Percentiles rank a stretch among this genome's conserved stretches.
Evolutionary conservation across 108 stramenopile genomes (phyloP).

Genomic region (Pseudonitzschia multistriata): DNA sequence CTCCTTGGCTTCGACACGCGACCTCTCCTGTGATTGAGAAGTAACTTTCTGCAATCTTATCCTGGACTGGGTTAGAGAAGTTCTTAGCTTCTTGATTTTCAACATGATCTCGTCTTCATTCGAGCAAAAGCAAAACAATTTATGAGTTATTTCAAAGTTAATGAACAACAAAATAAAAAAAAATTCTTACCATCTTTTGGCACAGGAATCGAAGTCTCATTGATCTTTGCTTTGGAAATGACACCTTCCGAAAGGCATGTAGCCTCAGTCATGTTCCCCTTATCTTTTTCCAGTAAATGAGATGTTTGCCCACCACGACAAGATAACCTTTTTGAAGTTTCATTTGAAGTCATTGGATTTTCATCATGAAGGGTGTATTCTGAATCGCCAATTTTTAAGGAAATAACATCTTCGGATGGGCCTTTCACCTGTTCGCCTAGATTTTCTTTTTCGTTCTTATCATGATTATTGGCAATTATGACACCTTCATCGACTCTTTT

Average conservation of each 20-base stretch:
- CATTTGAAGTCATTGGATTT: not conserved
- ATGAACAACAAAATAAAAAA: not conserved
- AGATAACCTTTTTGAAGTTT: not conserved
- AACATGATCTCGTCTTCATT: slow-evolving; percentile 6
- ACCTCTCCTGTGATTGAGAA: slow-evolving; percentile 32
- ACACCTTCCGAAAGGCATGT: not conserved
- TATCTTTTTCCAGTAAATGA: not conserved
- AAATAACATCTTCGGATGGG: not conserved
- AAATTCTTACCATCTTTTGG: not conserved
- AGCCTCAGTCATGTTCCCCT: not conserved
- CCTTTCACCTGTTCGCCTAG: not conserved
- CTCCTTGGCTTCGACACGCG: slow-evolving; percentile 47
- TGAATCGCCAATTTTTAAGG: not conserved
- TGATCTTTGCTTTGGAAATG: not conserved
- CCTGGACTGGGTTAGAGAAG: slow-evolving; percentile 11
- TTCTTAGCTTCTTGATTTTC: slow-evolving; percentile 12
- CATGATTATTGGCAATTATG: not conserved
- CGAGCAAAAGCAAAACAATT: not conserved
- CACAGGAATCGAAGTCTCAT: not conserved
- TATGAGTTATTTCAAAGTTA: not conserved
- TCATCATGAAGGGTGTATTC: not conserved
- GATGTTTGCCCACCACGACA: not conserved
- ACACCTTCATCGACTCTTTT: not conserved
- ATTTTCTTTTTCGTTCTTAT: not conserved
- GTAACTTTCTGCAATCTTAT: slow-evolving; percentile 15